phyloP scores from a whole-genome alignment of 108 stramenopile genomes.

The Fragilariopsis cylindrus region DNA sequence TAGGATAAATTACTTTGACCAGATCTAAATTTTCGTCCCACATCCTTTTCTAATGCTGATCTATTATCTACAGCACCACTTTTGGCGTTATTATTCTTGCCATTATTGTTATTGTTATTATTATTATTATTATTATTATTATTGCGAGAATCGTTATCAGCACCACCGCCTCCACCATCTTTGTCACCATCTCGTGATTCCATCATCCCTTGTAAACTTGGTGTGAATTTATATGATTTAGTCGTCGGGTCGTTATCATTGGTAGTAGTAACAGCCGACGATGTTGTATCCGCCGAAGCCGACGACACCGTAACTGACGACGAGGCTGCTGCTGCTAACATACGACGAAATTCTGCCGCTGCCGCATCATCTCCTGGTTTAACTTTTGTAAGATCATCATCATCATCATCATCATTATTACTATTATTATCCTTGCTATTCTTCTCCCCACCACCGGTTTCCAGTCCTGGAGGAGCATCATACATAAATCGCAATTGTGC shows the following conservation, averaged over 20 bases:
- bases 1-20: constrained; percentile 44
- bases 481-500: constrained; percentile 83
- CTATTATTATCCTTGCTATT: neutral
- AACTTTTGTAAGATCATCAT: constrained; percentile 33
- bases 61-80: constrained; percentile 17
- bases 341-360: constrained; percentile 78
- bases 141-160: constrained; percentile 19
- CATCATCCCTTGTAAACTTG: constrained; percentile 41
- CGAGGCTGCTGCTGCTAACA: constrained; percentile 52
- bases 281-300: neutral
- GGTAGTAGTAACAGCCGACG: neutral
- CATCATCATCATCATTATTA: neutral
- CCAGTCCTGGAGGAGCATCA: constrained; percentile 69
- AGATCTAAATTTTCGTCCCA: constrained; percentile 60
- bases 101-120: neutral
- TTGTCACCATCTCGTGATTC: constrained; percentile 10
- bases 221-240: constrained; percentile 21
- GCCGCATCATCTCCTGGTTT: constrained; percentile 84
- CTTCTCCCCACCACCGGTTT: constrained; percentile 9
- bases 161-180: neutral
- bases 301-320: neutral
- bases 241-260: neutral
- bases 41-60: constrained; percentile 77
- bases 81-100: constrained; percentile 13
- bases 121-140: neutral